Conservation (phyloP, 441 rosid species). For the Croton setiger region DNA sequence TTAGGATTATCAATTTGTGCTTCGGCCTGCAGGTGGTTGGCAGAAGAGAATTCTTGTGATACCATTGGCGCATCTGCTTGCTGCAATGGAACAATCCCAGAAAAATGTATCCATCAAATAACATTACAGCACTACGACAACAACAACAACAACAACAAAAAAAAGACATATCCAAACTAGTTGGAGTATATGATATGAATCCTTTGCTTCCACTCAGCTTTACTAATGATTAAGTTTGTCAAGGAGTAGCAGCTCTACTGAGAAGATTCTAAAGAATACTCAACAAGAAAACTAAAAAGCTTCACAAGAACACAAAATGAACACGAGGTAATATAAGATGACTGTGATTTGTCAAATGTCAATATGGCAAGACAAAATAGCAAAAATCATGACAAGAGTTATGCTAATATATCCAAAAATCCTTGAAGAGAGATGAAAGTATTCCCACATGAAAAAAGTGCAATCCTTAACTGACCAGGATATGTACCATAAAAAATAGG, state of each 20-base stretch:
- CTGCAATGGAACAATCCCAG: conserved; percentile 35
- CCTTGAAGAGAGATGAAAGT: neutral
- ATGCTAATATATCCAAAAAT: neutral
- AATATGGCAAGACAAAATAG: neutral
- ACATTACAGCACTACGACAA: neutral
- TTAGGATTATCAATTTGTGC: conserved; percentile 38
- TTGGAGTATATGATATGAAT: no score
- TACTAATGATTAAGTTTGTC: no score
- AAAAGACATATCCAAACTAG: no score
- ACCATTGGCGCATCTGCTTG: conserved; percentile 46
- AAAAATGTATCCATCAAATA: conserved; percentile 6
- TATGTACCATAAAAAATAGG: neutral
- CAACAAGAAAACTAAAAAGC: neutral
- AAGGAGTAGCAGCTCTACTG: no score
- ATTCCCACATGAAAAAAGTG: neutral
- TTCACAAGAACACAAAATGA: neutral
- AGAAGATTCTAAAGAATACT: no score
- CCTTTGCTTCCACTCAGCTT: no score
- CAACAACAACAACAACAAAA: neutral
- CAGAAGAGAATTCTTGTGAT: conserved; percentile 49
- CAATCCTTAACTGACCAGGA: neutral
- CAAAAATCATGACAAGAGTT: neutral
- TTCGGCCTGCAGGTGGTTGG: conserved; percentile 37
- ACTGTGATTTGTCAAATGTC: neutral
- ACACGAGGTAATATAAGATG: neutral